Conservation (phyloP, 306 rosid species). For the Adenanthera pavonina region DNA sequence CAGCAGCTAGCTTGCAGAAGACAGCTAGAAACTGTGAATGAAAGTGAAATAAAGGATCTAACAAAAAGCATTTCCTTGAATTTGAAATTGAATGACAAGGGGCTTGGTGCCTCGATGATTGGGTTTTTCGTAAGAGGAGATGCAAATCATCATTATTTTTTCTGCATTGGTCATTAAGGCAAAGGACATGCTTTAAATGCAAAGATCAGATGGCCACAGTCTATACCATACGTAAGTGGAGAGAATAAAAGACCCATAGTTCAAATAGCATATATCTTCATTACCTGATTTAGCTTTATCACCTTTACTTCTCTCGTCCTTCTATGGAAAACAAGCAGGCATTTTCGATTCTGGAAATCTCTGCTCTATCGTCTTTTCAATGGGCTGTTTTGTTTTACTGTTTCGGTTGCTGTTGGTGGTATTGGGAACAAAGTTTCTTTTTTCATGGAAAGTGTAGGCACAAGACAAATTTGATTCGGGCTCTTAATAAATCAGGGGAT, state of each 20-base stretch:
- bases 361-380: background rate
- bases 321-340: constrained; percentile 34
- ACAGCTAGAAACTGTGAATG: constrained; percentile 59
- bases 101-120: constrained; percentile 46
- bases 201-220: constrained; percentile 35
- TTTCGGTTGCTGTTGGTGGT: background rate
- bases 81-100: constrained; percentile 58
- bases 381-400: background rate
- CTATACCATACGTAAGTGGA: constrained; percentile 25
- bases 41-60: constrained; percentile 44
- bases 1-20: constrained; percentile 42
- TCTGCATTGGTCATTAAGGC: constrained; percentile 52
- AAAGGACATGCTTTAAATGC: constrained; percentile 52
- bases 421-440: constrained; percentile 33
- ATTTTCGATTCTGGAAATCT: constrained; percentile 15
- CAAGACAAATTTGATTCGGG: background rate
- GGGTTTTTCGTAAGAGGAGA: constrained; percentile 41
- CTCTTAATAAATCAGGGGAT: background rate
- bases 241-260: constrained; percentile 47
- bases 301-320: constrained; percentile 28
- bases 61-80: constrained; percentile 55
- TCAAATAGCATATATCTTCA: constrained; percentile 38
- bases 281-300: constrained; percentile 45
- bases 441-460: constrained; percentile 4
- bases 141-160: constrained; percentile 48